Evolutionary conservation across 2,329 filamentous ascomycete species (phyloP).

Genomic region (Exophiala alcalophila): DNA sequence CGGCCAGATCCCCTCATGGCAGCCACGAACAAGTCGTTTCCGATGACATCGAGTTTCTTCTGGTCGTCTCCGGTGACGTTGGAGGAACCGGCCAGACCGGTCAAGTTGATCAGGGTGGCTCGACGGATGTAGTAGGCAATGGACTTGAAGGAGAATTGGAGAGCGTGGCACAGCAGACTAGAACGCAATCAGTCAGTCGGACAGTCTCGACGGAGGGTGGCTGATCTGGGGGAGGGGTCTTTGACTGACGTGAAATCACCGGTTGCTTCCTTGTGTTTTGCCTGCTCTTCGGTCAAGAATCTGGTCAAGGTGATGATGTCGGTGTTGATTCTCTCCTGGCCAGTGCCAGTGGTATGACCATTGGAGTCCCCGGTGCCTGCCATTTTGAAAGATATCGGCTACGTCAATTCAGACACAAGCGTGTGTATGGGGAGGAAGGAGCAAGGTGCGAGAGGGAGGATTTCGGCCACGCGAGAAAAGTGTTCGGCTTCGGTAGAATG

Average conservation of each 20-base stretch:
- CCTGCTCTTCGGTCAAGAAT: constrained; percentile 93
- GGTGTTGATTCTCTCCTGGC: constrained; percentile 81
- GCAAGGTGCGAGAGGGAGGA: constrained; percentile 1
- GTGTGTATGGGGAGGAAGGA: background rate
- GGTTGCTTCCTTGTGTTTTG: constrained; percentile 88
- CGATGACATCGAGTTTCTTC: constrained; percentile 99
- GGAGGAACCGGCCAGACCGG: constrained; percentile 87
- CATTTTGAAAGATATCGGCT: constrained; percentile 15
- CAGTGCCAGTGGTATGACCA: constrained; percentile 53
- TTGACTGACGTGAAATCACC: constrained; percentile 90
- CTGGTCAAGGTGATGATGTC: constrained; percentile 93
- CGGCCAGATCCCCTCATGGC: constrained; percentile 92
- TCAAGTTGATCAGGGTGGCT: constrained; percentile 91
- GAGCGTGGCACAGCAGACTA: constrained; percentile 91
- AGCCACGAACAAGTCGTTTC: constrained; percentile 95
- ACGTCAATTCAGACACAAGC: background rate
- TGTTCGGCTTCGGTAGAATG: constrained; percentile 18
- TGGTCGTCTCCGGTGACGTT: constrained; percentile 97
- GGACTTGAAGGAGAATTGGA: constrained; percentile 99
- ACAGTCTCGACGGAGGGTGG: no score
- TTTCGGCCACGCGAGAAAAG: constrained; percentile 13
- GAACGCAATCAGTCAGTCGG: constrained; percentile 12
- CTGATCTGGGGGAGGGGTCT: background rate
- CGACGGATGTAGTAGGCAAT: constrained; percentile 99
- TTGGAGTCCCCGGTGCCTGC: constrained; percentile 31